phyloP scores from a whole-genome alignment of 805 yeast species.

The Dipodascus geniculatus region DNA sequence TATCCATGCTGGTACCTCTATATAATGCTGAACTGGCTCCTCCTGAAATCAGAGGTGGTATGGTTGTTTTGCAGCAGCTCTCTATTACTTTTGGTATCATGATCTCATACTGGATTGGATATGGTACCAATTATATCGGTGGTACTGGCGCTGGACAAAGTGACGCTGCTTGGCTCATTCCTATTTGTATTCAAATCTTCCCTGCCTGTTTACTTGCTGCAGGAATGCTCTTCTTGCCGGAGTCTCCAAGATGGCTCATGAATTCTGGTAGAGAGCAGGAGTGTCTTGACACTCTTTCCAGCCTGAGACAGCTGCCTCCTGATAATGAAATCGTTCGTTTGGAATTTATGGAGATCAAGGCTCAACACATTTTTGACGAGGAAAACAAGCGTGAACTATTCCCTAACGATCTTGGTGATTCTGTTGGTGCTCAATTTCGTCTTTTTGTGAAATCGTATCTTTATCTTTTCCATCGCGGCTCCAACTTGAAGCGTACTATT shows the following conservation, averaged over 20 bases:
- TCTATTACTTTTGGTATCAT: slow-evolving; percentile 25
- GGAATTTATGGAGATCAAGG: slow-evolving; percentile 35
- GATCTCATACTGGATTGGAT: slow-evolving; percentile 26
- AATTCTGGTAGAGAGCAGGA: slow-evolving; percentile 20
- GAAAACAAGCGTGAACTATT: slow-evolving; percentile 9
- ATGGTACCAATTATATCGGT: slow-evolving; percentile 20
- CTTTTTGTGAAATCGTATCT: slow-evolving; percentile 6
- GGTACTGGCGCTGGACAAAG: slow-evolving; percentile 14
- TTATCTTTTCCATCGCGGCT: slow-evolving; percentile 6
- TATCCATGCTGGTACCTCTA: slow-evolving; percentile 41
- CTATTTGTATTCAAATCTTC: slow-evolving; percentile 36
- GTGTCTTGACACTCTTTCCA: slow-evolving; percentile 13
- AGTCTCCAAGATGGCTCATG: slow-evolving; percentile 36
- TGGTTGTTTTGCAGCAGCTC: slow-evolving; percentile 19
- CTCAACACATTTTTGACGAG: slow-evolving; percentile 26
- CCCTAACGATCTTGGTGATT: slow-evolving; percentile 11
- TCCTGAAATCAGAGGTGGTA: slow-evolving; percentile 22
- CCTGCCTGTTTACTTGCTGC: slow-evolving; percentile 34
- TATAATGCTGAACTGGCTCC: slow-evolving; percentile 36
- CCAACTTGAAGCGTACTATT: slow-evolving; percentile 13
- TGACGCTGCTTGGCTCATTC: slow-evolving; percentile 32
- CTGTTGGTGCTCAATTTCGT: slow-evolving; percentile 5
- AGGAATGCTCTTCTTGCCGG: slow-evolving; percentile 36
- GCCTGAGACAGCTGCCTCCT: slow-evolving; percentile 11
- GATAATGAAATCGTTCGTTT: slow-evolving; percentile 9